Percentiles rank a stretch among this genome's conserved stretches.
Evolutionary conservation across 2,329 filamentous ascomycete genomes (phyloP).

Genomic region (Orbilia quercus): DNA sequence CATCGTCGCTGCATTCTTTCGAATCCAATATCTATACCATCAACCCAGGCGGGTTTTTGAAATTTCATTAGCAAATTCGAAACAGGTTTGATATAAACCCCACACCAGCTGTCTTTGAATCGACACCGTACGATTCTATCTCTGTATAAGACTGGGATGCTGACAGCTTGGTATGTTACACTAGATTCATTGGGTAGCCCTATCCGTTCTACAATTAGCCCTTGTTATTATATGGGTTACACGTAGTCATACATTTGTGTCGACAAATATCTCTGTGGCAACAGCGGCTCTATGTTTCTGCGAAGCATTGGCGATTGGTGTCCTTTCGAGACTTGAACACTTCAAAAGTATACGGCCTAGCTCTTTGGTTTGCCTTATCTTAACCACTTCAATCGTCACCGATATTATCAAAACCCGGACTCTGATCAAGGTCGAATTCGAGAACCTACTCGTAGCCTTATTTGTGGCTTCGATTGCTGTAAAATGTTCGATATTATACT

Average conservation of each 20-base stretch:
- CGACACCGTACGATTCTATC: too few relatives aligned
- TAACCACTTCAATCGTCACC: not conserved
- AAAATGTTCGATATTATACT: not conserved
- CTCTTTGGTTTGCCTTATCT: not conserved
- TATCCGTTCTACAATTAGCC: constrained; percentile 14
- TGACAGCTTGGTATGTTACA: too few relatives aligned
- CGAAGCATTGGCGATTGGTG: constrained; percentile 4
- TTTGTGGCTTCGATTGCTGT: constrained; percentile 11
- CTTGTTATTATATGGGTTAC: constrained; percentile 2
- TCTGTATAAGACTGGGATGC: too few relatives aligned
- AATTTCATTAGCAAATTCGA: not conserved
- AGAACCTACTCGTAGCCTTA: constrained; percentile 2
- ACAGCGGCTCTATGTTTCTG: constrained; percentile 1
- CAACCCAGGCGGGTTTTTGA: not conserved
- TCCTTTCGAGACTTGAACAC: constrained; percentile 6
- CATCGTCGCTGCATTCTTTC: not conserved
- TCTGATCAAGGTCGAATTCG: not conserved
- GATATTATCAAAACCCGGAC: constrained; percentile 12
- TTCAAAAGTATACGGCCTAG: constrained; percentile 14
- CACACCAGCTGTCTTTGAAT: too few relatives aligned
- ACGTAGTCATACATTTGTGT: not conserved
- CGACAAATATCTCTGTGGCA: constrained; percentile 3
- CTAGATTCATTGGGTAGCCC: constrained; percentile 9
- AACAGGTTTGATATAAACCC: not conserved
- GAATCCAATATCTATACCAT: not conserved